Conservation (phyloP, 2,329 filamentous ascomycete genomes). For the Cryphonectria parasitica region DNA sequence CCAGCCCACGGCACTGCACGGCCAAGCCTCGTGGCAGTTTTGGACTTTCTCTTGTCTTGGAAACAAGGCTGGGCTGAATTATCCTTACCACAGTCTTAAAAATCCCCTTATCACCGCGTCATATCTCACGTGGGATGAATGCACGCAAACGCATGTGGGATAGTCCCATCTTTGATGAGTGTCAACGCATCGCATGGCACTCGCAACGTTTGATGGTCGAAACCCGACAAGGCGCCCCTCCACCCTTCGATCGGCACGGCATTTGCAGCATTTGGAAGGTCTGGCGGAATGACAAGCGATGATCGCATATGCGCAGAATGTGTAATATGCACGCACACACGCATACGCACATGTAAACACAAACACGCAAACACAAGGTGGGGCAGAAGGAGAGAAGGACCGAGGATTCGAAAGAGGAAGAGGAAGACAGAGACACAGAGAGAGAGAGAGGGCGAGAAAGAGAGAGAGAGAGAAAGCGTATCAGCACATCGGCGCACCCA, state of each 20-base stretch:
- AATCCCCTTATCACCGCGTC: background rate
- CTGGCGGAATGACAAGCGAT: background rate
- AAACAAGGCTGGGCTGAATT: background rate
- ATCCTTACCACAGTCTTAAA: background rate
- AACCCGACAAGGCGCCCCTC: background rate
- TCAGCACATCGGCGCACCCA: too few relatives aligned
- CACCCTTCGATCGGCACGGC: conserved; percentile 6
- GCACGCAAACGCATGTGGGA: background rate
- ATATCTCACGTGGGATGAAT: conserved; percentile 4
- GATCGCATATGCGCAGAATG: background rate
- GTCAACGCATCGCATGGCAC: background rate
- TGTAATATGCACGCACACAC: background rate
- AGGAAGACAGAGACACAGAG: too few relatives aligned
- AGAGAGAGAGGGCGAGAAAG: too few relatives aligned
- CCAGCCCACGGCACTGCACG: background rate
- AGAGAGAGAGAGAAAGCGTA: too few relatives aligned
- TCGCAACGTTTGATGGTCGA: background rate
- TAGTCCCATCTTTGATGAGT: background rate
- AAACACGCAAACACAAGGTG: background rate
- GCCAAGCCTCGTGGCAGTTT: conserved; percentile 3
- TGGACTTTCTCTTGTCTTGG: background rate
- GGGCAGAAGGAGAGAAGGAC: background rate
- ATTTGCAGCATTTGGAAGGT: conserved; percentile 8
- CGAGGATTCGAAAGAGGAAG: background rate
- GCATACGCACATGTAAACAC: background rate